These are phyloP conservation scores for Beauveria sp. DNA, from an alignment of 2,329 filamentous ascomycete genomes.

Conservation along the genomic window DNA sequence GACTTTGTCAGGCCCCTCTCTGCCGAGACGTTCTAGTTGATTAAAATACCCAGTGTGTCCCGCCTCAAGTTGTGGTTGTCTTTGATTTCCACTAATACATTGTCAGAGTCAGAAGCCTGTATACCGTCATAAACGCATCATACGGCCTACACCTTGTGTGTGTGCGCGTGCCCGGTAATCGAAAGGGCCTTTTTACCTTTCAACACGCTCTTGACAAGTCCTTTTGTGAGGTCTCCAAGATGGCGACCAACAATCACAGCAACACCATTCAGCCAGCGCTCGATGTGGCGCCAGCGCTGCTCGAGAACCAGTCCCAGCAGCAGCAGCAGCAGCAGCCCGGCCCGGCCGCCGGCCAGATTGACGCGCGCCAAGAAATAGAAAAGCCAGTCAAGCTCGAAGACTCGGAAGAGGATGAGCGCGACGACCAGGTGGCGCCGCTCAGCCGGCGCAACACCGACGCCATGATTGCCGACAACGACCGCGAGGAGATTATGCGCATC, in stretches of 20 bases:
- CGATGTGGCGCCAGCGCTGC: constrained; percentile 4
- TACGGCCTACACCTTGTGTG: not conserved
- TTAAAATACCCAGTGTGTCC: constrained; percentile 7
- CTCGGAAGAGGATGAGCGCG: not conserved
- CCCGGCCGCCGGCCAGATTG: constrained; percentile 4
- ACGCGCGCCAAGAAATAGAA: constrained; percentile 7
- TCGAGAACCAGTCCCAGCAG: not conserved
- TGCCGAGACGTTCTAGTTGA: not conserved
- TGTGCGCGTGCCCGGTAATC: not conserved
- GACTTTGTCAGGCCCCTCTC: not conserved
- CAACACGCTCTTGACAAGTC: not conserved
- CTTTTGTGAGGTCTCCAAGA: not conserved
- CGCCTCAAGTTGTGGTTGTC: not conserved
- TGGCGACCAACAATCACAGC: not conserved
- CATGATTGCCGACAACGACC: constrained; percentile 26
- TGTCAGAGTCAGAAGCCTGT: not conserved
- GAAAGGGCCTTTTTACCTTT: not conserved
- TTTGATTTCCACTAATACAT: not conserved
- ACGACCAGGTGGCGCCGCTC: constrained; percentile 2
- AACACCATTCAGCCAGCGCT: not conserved
- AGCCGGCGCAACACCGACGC: constrained; percentile 10
- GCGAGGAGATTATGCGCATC: constrained; percentile 31
- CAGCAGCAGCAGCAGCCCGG: not conserved
- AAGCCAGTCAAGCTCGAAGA: not conserved
- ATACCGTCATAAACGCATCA: not conserved